Conservation (phyloP, 2,329 filamentous ascomycete genomes). For the Ilyonectria robusta region DNA sequence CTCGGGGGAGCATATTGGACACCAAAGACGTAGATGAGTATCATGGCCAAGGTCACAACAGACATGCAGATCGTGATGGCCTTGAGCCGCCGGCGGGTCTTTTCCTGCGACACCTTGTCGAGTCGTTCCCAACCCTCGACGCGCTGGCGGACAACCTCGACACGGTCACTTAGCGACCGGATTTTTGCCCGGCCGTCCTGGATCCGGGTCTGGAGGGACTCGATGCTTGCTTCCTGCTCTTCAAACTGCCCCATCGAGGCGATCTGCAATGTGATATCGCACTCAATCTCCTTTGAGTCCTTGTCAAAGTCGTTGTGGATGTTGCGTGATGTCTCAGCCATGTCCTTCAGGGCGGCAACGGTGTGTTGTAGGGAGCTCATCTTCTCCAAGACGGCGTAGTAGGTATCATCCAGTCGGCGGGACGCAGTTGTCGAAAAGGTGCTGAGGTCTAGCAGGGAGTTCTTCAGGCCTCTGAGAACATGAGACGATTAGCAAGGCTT, state of each 20-base stretch:
- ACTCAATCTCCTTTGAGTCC: constrained; percentile 71
- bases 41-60: constrained; percentile 61
- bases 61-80: constrained; percentile 74
- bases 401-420: constrained; percentile 78
- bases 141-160: constrained; percentile 73
- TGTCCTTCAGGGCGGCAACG: constrained; percentile 74
- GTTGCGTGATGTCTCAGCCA: constrained; percentile 73
- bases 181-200: constrained; percentile 72
- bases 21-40: constrained; percentile 59
- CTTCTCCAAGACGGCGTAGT: constrained; percentile 81
- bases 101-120: constrained; percentile 78
- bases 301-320: constrained; percentile 71
- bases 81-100: constrained; percentile 73
- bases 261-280: constrained; percentile 73
- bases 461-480: constrained; percentile 62
- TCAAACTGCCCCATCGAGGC: constrained; percentile 73
- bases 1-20: constrained; percentile 44
- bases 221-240: constrained; percentile 75
- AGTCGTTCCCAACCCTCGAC: constrained; percentile 78
- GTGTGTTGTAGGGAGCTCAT: constrained; percentile 75
- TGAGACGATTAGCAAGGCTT: constrained; percentile 39
- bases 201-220: constrained; percentile 73
- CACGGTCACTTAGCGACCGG: constrained; percentile 70
- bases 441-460: constrained; percentile 68
- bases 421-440: constrained; percentile 74